These are phyloP conservation scores for Epichloe typhina DNA, from an alignment of 2,329 filamentous ascomycete genomes.

Conservation along the genomic window DNA sequence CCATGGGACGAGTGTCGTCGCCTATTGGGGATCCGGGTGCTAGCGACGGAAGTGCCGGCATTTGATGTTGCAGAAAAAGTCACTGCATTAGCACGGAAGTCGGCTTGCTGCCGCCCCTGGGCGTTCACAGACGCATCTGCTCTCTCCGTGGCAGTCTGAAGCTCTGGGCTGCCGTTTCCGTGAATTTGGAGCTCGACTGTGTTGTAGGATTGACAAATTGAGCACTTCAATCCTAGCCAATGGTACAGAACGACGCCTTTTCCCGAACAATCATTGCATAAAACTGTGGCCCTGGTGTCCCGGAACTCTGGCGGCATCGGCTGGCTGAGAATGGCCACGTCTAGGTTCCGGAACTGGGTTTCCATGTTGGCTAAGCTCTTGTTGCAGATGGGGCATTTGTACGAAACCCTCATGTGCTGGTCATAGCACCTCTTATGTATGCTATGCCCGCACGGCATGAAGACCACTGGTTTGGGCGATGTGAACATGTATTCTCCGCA, in stretches of 20 bases:
- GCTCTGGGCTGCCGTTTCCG: constrained; percentile 23
- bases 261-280: constrained; percentile 90
- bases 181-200: constrained; percentile 52
- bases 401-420: constrained; percentile 76
- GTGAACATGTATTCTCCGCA: constrained; percentile 96
- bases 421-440: constrained; percentile 86
- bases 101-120: constrained; percentile 2
- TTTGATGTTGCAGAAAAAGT: neutral
- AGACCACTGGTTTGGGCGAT: constrained; percentile 75
- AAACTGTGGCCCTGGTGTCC: constrained; percentile 67
- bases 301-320: constrained; percentile 82
- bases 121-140: constrained; percentile 4
- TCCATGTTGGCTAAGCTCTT: constrained; percentile 98
- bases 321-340: constrained; percentile 73
- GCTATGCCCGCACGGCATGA: constrained; percentile 91
- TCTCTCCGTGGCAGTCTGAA: constrained; percentile 15
- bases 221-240: constrained; percentile 88
- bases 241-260: constrained; percentile 82
- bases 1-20: constrained; percentile 27
- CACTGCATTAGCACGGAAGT: neutral
- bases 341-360: constrained; percentile 79
- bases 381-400: constrained; percentile 93
- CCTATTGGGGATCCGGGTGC: constrained; percentile 13
- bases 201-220: constrained; percentile 56
- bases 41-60: constrained; percentile 1